Evolutionary conservation across 495 filamentous ascomycete genomes (phyloP), one percentile per base, ranked within the genome.

Genomic region (Penicillium roqueforti): DNA sequence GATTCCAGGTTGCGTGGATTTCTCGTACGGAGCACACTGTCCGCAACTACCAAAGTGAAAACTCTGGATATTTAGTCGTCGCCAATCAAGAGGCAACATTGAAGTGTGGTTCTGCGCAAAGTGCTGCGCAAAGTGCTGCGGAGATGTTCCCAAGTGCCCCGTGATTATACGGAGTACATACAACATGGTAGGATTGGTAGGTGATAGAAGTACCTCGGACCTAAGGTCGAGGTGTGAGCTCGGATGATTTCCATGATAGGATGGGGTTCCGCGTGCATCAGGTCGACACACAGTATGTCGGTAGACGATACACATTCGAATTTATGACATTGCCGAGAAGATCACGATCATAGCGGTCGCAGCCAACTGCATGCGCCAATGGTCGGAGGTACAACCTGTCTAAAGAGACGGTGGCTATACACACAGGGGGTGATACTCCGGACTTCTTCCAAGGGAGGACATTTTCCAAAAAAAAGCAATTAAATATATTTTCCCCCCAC

Each of bases 341-440:
- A 58, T 68, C 59, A 68, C 47, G 43, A 56, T 50, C 48, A 46
- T 58, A 23, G 53, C 47, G 32, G 57, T 55, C 53, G 56, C 57
- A 56, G 59, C 61, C 53, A 54, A 52, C 55, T 65, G 65, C 66
- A 64, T 61, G 55, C 59, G 48, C 56, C 58, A 67, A 63, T 60
- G 63, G 58, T 59, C 53, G 43, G 63, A 52, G 57, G 48, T 60
- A 42, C 58, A 63, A 66, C 54, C 54, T 40, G 39, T 45, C 57
- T 53, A 46, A 29, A 18, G 31, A 41, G 22, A 53, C 46, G 28
- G 44, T 43, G 18, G 26, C 26, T 20, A 31, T 47, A 39, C n/a
- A 23, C 13, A 34, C 22, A 42, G 40, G 42, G 31, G 36, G 19
- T 52, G 28, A 40, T 44, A 48, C 32, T 34, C 45, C 36, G 51